Percentiles rank a stretch among this genome's conserved stretches.
phyloP scores from a whole-genome alignment of 2,329 filamentous ascomycete genomes.

The Ciborinia camelliae region DNA sequence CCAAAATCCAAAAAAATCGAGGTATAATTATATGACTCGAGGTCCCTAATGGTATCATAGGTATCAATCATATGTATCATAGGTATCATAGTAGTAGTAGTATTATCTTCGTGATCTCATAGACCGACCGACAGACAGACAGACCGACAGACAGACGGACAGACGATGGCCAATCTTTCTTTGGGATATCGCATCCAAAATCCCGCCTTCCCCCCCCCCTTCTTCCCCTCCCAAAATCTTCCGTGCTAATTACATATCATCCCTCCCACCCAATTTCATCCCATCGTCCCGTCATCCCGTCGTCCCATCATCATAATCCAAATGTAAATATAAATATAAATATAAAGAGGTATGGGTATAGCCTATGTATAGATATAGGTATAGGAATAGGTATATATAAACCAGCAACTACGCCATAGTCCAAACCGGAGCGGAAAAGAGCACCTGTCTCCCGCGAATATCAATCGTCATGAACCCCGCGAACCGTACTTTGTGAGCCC shows the following conservation, averaged over 20 bases:
- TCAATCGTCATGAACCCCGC: conserved; percentile 71
- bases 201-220: too few relatives aligned
- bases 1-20: too few relatives aligned
- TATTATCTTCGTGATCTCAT: neutral
- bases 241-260: neutral
- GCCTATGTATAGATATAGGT: too few relatives aligned
- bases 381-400: too few relatives aligned
- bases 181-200: neutral
- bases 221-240: neutral
- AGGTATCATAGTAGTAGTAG: neutral
- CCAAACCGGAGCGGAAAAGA: conserved; percentile 75
- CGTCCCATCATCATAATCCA: neutral
- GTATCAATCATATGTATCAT: too few relatives aligned
- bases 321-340: too few relatives aligned
- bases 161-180: neutral
- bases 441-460: conserved; percentile 70
- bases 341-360: too few relatives aligned
- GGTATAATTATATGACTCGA: neutral
- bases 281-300: conserved; percentile 13
- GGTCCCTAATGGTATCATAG: neutral
- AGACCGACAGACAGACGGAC: too few relatives aligned
- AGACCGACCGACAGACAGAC: too few relatives aligned
- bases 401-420: conserved; percentile 42
- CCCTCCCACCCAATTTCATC: neutral
- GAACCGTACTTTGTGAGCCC: conserved; percentile 60